Evolutionary conservation across 176 grass and related monocot genomes (phyloP).

Genomic region (Musa itinerans): DNA sequence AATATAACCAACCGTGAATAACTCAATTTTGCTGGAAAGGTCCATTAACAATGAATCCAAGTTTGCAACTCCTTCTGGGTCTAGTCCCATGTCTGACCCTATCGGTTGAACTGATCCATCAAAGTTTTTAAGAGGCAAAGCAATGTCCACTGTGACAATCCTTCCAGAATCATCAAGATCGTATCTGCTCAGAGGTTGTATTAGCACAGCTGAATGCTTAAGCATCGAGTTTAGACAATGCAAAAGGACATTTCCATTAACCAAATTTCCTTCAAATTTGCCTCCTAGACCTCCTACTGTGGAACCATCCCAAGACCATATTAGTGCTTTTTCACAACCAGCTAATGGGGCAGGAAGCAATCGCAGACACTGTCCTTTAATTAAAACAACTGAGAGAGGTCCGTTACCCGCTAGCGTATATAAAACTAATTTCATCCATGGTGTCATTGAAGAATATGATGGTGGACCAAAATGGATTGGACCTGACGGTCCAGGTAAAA

Average conservation of each 20-base stretch:
- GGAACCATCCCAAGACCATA: conserved; percentile 97
- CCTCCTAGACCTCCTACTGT: conserved; percentile 66
- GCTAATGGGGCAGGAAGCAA: conserved; percentile 82
- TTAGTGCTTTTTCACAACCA: conserved; percentile 75
- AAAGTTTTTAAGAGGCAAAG: conserved; percentile 72
- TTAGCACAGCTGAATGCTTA: conserved; percentile 77
- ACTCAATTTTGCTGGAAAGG: conserved; percentile 54
- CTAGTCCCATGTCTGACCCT: conserved; percentile 36
- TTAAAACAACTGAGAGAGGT: conserved; percentile 85
- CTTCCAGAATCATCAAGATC: conserved; percentile 70
- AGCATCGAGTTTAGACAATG: conserved; percentile 91
- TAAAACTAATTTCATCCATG: conserved; percentile 96
- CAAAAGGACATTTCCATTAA: conserved; percentile 82
- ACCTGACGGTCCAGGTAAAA: conserved; percentile 72
- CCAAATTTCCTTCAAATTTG: conserved; percentile 95
- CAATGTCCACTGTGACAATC: conserved; percentile 68
- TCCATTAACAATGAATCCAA: conserved; percentile 54
- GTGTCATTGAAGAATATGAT: conserved; percentile 85
- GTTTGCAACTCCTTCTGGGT: conserved; percentile 39
- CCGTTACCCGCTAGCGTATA: conserved; percentile 64
- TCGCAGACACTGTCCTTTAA: conserved; percentile 82
- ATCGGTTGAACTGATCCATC: conserved; percentile 50
- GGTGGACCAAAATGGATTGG: conserved; percentile 90
- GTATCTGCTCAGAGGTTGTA: conserved; percentile 78
- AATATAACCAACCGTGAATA: conserved; percentile 78